Evolutionary conservation across 2,329 filamentous ascomycete species (phyloP).

Genomic region (Xylariales sp.): DNA sequence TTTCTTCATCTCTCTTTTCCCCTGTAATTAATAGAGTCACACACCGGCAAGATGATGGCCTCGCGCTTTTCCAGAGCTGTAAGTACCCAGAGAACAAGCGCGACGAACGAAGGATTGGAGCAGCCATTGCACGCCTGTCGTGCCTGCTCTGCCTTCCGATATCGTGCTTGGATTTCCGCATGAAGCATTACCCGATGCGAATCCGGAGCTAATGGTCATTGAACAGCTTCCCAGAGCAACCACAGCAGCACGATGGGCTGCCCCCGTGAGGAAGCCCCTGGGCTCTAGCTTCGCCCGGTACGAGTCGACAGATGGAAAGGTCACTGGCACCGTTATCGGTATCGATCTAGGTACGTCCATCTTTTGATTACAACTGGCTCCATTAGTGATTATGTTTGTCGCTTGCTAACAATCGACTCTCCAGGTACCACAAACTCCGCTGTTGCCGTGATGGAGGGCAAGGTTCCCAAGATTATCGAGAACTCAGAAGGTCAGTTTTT

Average conservation of each 20-base stretch:
- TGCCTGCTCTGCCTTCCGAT: too few species aligned
- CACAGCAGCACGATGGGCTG: slow-evolving; percentile 62
- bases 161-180: too few species aligned
- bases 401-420: too few species aligned
- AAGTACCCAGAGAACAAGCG: slow-evolving; percentile 43
- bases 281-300: slow-evolving; percentile 72
- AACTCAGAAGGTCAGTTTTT: slow-evolving; percentile 77
- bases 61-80: slow-evolving; percentile 71
- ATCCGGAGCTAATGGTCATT: slow-evolving; percentile 11
- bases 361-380: too few species aligned
- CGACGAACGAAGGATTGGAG: too few species aligned
- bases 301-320: slow-evolving; percentile 79
- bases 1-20: slow-evolving; percentile 25
- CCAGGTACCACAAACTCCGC: slow-evolving; percentile 91
- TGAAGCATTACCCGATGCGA: too few species aligned
- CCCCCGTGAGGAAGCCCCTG: slow-evolving; percentile 65
- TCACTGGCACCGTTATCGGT: slow-evolving; percentile 94
- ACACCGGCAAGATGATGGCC: slow-evolving; percentile 60
- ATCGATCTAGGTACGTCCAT: slow-evolving; percentile 91
- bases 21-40: slow-evolving; percentile 23
- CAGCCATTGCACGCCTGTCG: too few species aligned
- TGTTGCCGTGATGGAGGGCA: slow-evolving; percentile 96
- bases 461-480: slow-evolving; percentile 92
- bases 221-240: slow-evolving; percentile 72
- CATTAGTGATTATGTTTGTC: too few species aligned